These are phyloP conservation scores for Mycena maculata DNA, from an alignment of 768 basidiomycete species.

Conservation along the genomic window DNA sequence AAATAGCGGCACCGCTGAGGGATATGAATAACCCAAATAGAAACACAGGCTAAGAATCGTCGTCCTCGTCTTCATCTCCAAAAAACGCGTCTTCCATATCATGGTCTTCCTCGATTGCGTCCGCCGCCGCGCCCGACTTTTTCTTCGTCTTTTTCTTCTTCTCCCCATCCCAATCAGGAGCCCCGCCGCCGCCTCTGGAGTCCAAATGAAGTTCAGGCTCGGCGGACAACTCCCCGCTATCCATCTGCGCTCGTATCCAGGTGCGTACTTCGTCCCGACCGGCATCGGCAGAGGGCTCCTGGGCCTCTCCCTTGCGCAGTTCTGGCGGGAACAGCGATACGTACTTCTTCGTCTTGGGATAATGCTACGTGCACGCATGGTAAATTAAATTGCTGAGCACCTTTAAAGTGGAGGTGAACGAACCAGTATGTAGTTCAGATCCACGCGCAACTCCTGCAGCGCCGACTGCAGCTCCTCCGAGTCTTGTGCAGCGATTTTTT, in stretches of 20 bases:
- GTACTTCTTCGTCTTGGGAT: slow-evolving; percentile 88
- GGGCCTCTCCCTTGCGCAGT: slow-evolving; percentile 52
- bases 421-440: slow-evolving; percentile 92
- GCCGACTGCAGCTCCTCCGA: slow-evolving; percentile 57
- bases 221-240: slow-evolving; percentile 62
- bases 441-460: slow-evolving; percentile 77
- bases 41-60: slow-evolving; percentile 10
- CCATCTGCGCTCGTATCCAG: slow-evolving; percentile 72
- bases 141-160: slow-evolving; percentile 21
- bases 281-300: slow-evolving; percentile 53
- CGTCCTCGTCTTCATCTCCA: slow-evolving; percentile 27
- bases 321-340: slow-evolving; percentile 89
- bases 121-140: not conserved
- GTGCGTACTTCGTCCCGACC: slow-evolving; percentile 68
- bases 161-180: slow-evolving; percentile 19
- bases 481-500: slow-evolving; percentile 53
- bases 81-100: slow-evolving; percentile 31
- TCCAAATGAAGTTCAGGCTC: slow-evolving; percentile 68
- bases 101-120: not conserved
- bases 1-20: no score
- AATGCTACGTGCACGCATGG: slow-evolving; percentile 69
- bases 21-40: no score
- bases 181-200: slow-evolving; percentile 21
- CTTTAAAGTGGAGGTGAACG: slow-evolving; percentile 22
- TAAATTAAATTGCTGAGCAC: not conserved